Conservation (phyloP, 2,329 filamentous ascomycete genomes). For the Tolypocladium cylindrosporum region DNA sequence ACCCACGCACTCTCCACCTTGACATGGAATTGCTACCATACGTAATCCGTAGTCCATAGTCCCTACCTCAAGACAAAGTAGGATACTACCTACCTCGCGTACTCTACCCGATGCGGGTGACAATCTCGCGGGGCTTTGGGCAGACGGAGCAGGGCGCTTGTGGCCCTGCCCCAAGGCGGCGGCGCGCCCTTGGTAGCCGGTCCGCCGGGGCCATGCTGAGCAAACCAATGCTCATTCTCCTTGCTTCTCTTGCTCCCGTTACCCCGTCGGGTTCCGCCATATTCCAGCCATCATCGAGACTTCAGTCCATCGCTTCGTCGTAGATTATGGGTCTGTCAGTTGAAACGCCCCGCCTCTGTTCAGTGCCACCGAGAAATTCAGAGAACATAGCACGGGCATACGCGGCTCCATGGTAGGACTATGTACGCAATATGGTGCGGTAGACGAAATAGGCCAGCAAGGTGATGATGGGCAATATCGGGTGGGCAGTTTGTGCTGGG, state of each 20-base stretch:
- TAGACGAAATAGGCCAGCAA: not conserved
- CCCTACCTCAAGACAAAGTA: not conserved
- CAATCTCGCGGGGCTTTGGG: not conserved
- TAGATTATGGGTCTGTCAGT: not conserved
- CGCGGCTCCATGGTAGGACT: not conserved
- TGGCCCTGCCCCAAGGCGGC: too few species aligned
- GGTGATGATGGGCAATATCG: not conserved
- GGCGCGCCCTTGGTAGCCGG: not conserved
- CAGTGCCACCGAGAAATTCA: not conserved
- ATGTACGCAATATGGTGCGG: not conserved
- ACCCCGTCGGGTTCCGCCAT: not conserved
- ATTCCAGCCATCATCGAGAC: not conserved
- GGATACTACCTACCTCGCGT: not conserved
- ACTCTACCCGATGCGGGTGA: not conserved
- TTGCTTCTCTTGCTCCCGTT: not conserved
- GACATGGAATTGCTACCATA: not conserved
- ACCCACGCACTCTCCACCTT: not conserved
- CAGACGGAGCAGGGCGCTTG: not conserved
- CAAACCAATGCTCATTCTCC: not conserved
- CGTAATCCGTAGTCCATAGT: too few species aligned
- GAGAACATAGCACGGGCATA: not conserved
- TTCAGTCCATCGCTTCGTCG: not conserved
- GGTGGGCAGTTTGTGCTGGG: not conserved
- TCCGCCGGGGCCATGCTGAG: not conserved
- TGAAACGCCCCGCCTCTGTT: not conserved